Conservation (phyloP, 2,329 filamentous ascomycete genomes). For the Phialocephala sp. region DNA sequence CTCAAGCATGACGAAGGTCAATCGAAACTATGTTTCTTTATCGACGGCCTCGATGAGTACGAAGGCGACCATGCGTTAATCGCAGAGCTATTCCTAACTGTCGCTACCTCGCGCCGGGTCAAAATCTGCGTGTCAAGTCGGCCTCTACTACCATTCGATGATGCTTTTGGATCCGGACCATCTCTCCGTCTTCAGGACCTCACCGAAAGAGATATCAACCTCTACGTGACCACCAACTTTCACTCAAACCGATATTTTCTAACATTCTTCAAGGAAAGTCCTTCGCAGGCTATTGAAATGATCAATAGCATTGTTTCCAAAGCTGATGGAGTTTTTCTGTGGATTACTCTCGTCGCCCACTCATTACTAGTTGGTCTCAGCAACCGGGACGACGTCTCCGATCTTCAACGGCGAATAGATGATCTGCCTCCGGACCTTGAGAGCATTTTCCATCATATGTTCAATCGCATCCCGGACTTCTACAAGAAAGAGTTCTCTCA, state of each 20-base stretch:
- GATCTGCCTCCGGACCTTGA: no score
- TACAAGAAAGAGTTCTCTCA: no score
- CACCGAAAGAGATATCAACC: constrained; percentile 13
- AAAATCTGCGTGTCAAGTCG: constrained; percentile 23
- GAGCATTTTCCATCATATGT: no score
- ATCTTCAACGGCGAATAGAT: no score
- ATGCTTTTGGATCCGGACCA: constrained; percentile 11
- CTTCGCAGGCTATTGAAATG: background rate
- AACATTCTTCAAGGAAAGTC: background rate
- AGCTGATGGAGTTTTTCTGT: background rate
- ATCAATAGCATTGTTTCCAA: background rate
- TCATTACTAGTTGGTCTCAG: no score
- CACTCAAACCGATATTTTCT: background rate
- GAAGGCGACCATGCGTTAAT: constrained; percentile 14
- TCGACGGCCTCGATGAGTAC: constrained; percentile 28
- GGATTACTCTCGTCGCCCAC: background rate
- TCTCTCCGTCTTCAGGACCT: constrained; percentile 16
- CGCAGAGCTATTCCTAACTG: background rate
- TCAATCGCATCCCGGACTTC: no score
- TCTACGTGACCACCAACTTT: constrained; percentile 12
- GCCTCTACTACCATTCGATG: constrained; percentile 12
- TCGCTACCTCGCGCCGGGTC: background rate
- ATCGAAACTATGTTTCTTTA: constrained; percentile 13
- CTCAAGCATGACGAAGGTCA: background rate
- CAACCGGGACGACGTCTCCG: no score